Evolutionary conservation across 805 yeast genomes (phyloP).

Genomic region (Metschnikowia cubensis): DNA sequence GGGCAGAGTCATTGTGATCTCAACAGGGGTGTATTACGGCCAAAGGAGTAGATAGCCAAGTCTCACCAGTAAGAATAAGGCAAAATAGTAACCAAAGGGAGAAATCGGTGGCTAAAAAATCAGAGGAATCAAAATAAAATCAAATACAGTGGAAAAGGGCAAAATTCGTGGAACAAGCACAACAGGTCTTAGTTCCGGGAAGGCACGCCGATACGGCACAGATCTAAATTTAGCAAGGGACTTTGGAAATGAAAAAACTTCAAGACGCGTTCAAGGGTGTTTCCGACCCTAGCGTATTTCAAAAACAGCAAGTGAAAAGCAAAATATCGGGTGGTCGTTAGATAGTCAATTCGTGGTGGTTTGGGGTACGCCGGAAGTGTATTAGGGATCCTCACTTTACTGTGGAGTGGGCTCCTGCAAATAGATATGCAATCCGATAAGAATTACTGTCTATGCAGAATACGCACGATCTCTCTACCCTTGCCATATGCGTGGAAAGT

Average conservation of each 20-base stretch:
- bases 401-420: constrained; percentile 6
- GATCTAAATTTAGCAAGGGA: not conserved
- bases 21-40: not conserved
- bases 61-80: not conserved
- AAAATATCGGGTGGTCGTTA: not conserved
- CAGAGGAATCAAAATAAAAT: not conserved
- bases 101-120: not conserved
- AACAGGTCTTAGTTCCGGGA: no score
- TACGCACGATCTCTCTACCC: not conserved
- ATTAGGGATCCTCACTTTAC: constrained; percentile 4
- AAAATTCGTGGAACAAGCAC: no score
- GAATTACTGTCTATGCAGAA: not conserved
- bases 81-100: not conserved
- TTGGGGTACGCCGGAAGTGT: not conserved
- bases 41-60: no score
- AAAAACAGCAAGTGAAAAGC: not conserved
- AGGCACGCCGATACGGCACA: not conserved
- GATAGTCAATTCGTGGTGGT: not conserved
- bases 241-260: not conserved
- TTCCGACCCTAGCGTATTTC: not conserved
- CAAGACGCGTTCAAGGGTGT: not conserved
- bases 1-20: constrained; percentile 2
- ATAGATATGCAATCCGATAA: constrained; percentile 5
- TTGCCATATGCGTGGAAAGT: not conserved
- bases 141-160: no score